Percentiles rank a stretch among this genome's conserved stretches.
These are phyloP conservation scores for Rutstroemia sp. DNA, from an alignment of 2,329 filamentous ascomycete genomes.

Conservation along the genomic window DNA sequence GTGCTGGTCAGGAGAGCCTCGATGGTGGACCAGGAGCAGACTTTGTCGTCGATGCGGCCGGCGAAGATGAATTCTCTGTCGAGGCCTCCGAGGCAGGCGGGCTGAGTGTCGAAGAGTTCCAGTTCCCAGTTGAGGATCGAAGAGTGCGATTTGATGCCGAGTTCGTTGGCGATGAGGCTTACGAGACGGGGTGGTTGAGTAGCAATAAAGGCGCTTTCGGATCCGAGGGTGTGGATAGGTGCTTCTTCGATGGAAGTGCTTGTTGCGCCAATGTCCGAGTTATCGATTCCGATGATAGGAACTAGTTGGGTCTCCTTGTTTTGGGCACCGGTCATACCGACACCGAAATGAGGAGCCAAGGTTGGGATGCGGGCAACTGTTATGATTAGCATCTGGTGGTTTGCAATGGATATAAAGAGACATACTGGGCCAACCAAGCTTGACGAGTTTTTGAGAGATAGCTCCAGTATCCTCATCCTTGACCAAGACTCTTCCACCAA, in stretches of 20 bases:
- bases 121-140: conserved; percentile 93
- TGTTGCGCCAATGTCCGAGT: conserved; percentile 43
- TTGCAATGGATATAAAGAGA: conserved; percentile 5
- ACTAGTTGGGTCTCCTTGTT: conserved; percentile 93
- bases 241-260: conserved; percentile 20
- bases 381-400: conserved; percentile 9
- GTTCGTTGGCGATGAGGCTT: conserved; percentile 68
- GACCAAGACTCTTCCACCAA: conserved; percentile 83
- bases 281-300: conserved; percentile 85
- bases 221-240: conserved; percentile 21
- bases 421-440: conserved; percentile 79
- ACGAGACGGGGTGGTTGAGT: conserved; percentile 84
- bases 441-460: conserved; percentile 75
- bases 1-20: conserved; percentile 70
- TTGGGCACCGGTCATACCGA: conserved; percentile 56
- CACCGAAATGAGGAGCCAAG: conserved; percentile 87
- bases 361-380: conserved; percentile 79
- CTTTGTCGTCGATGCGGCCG: conserved; percentile 93
- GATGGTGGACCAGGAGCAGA: conserved; percentile 89
- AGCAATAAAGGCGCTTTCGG: conserved; percentile 55
- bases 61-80: conserved; percentile 93
- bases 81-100: conserved; percentile 74
- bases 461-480: conserved; percentile 65
- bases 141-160: conserved; percentile 65
- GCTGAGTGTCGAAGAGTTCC: conserved; percentile 87